phyloP scores from a whole-genome alignment of 176 grass and related monocot genomes.

The Sorghum bicolor region DNA sequence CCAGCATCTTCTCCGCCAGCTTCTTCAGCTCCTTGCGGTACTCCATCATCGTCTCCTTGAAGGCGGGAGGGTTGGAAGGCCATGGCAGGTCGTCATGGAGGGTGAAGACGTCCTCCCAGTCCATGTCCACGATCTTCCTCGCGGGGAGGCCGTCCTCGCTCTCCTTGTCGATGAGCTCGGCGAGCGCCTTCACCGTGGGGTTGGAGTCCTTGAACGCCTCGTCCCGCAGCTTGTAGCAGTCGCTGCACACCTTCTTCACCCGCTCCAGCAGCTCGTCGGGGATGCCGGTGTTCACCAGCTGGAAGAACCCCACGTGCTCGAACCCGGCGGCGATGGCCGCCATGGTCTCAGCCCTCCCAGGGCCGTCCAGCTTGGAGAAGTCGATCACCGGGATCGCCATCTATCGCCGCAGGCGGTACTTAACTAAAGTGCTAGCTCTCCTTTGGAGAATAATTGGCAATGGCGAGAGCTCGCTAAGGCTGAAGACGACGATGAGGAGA shows the following conservation, averaged over 20 bases:
- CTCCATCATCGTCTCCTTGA: constrained; percentile 91
- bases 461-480: not conserved
- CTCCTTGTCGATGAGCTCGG: constrained; percentile 31
- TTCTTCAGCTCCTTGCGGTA: constrained; percentile 68
- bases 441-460: not conserved
- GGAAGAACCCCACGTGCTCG: constrained; percentile 86
- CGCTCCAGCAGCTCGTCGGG: constrained; percentile 69
- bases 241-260: constrained; percentile 79
- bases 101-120: constrained; percentile 85
- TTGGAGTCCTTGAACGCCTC: constrained; percentile 55
- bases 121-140: constrained; percentile 42
- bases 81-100: constrained; percentile 69
- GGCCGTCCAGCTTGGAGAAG: constrained; percentile 73
- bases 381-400: constrained; percentile 84
- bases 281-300: constrained; percentile 92
- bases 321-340: constrained; percentile 60
- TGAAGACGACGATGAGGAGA: too few species aligned
- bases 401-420: not conserved
- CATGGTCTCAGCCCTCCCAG: constrained; percentile 46
- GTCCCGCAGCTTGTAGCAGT: constrained; percentile 69
- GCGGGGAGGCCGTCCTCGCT: not conserved
- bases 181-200: constrained; percentile 34
- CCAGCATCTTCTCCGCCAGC: constrained; percentile 60
- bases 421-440: not conserved
- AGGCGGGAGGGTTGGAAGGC: constrained; percentile 71